Percentiles rank a stretch among this genome's conserved stretches.
These are phyloP conservation scores for Russula brevipes DNA, from an alignment of 768 basidiomycete genomes.

Conservation along the genomic window DNA sequence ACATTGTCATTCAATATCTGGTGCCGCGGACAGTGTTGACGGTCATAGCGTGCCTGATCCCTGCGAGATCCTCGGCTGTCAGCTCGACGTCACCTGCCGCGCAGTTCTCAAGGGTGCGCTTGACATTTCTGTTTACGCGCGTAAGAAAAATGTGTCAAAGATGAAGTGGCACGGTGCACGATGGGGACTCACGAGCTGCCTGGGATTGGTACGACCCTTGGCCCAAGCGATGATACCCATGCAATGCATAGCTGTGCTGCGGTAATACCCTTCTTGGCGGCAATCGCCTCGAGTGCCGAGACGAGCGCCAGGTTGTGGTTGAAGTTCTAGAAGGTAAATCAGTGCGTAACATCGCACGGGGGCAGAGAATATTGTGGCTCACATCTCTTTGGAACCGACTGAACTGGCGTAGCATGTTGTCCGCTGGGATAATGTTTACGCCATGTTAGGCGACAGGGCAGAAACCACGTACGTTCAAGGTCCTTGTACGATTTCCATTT, in stretches of 20 bases:
- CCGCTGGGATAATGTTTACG: slow-evolving; percentile 25
- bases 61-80: slow-evolving; percentile 35
- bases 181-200: slow-evolving; percentile 37
- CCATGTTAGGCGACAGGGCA: not conserved
- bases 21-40: slow-evolving; percentile 16
- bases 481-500: slow-evolving; percentile 36
- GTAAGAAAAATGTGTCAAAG: not conserved
- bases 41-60: slow-evolving; percentile 37
- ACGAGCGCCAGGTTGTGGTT: slow-evolving; percentile 42
- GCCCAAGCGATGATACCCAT: slow-evolving; percentile 36
- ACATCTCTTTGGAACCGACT: slow-evolving; percentile 39
- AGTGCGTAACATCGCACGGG: not conserved
- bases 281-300: slow-evolving; percentile 37
- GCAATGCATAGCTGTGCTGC: slow-evolving; percentile 39
- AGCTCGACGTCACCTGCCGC: slow-evolving; percentile 37
- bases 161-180: not conserved
- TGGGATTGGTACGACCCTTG: slow-evolving; percentile 44
- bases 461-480: slow-evolving; percentile 26
- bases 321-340: slow-evolving; percentile 31
- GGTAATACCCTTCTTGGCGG: slow-evolving; percentile 39
- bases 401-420: slow-evolving; percentile 34
- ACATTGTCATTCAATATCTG: slow-evolving; percentile 10
- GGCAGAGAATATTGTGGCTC: not conserved
- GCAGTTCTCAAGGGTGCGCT: slow-evolving; percentile 42
- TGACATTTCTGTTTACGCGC: slow-evolving; percentile 31